phyloP scores from a whole-genome alignment of 140 eudicot species.

The Bidens hawaiensis region DNA sequence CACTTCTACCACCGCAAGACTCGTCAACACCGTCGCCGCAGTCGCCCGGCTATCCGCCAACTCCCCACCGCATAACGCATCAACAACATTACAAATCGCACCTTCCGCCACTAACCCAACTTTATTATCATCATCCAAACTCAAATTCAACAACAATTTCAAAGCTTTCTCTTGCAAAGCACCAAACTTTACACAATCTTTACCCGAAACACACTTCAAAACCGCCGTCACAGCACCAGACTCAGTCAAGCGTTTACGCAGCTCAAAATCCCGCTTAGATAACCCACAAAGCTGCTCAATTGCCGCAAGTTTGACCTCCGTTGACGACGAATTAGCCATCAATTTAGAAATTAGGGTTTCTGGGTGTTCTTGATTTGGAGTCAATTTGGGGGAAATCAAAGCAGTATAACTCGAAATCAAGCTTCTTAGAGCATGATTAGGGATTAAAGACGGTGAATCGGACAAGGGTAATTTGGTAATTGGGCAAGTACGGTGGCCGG shows the following conservation, averaged over 20 bases:
- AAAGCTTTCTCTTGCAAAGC: slow-evolving; percentile 65
- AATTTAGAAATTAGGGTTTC: slow-evolving; percentile 52
- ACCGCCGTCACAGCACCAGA: slow-evolving; percentile 79
- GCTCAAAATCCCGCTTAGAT: slow-evolving; percentile 46
- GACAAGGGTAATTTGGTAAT: slow-evolving; percentile 82
- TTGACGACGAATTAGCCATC: slow-evolving; percentile 38
- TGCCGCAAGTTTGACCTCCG: slow-evolving; percentile 35
- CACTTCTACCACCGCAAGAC: slow-evolving; percentile 91
- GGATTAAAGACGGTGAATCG: slow-evolving; percentile 73
- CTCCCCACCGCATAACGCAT: slow-evolving; percentile 40
- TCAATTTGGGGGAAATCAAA: slow-evolving; percentile 28
- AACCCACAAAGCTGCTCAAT: slow-evolving; percentile 45
- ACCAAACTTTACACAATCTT: too few relatives aligned
- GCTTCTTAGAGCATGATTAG: slow-evolving; percentile 89
- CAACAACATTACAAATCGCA: slow-evolving; percentile 51
- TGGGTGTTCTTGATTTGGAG: slow-evolving; percentile 28
- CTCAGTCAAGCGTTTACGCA: slow-evolving; percentile 66
- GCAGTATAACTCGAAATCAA: slow-evolving; percentile 57
- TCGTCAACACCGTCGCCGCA: slow-evolving; percentile 88
- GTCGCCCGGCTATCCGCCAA: slow-evolving; percentile 58
- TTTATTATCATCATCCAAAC: slow-evolving; percentile 84
- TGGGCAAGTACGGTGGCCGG: slow-evolving; percentile 98
- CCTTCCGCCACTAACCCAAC: slow-evolving; percentile 99
- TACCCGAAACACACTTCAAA: slow-evolving; percentile 48
- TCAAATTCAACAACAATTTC: slow-evolving; percentile 68